A percentile compares a stretch with the other conserved stretches of the same genome.
Evolutionary conservation across 495 filamentous ascomycete species (phyloP).

Genomic region (Penicillium alfredii): DNA sequence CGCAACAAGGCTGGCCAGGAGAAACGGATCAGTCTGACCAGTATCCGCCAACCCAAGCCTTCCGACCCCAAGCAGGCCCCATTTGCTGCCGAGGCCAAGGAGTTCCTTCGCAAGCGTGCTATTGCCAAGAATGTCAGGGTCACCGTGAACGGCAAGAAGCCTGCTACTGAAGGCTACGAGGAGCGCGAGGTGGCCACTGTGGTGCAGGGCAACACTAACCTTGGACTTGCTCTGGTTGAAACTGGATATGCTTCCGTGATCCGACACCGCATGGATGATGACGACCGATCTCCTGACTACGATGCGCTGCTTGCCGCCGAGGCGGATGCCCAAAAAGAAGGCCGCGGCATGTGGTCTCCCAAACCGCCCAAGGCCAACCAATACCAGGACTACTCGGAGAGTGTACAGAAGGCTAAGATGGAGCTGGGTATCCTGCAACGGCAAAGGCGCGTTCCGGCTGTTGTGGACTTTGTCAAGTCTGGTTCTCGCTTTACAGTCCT

Average conservation of each 20-base stretch:
- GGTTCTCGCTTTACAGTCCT: slow-evolving; percentile 91
- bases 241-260: slow-evolving; percentile 91
- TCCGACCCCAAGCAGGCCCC: slow-evolving; percentile 76
- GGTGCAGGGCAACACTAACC: slow-evolving; percentile 74
- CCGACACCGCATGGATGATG: slow-evolving; percentile 85
- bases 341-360: slow-evolving; percentile 89
- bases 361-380: slow-evolving; percentile 75
- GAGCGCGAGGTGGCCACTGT: slow-evolving; percentile 92
- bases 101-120: slow-evolving; percentile 85
- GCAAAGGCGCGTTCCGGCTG: slow-evolving; percentile 84
- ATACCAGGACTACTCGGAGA: slow-evolving; percentile 87
- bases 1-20: slow-evolving; percentile 77
- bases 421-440: slow-evolving; percentile 79
- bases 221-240: slow-evolving; percentile 78
- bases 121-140: slow-evolving; percentile 94
- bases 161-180: slow-evolving; percentile 85
- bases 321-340: slow-evolving; percentile 73
- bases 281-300: slow-evolving; percentile 87
- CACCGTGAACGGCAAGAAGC: slow-evolving; percentile 81
- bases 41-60: slow-evolving; percentile 83
- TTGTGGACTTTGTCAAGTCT: slow-evolving; percentile 96
- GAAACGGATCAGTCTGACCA: slow-evolving; percentile 87
- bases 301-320: slow-evolving; percentile 88
- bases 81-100: slow-evolving; percentile 88
- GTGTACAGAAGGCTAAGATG: slow-evolving; percentile 88